phyloP scores from a whole-genome alignment of 768 basidiomycete genomes.

The Boletales sp. region DNA sequence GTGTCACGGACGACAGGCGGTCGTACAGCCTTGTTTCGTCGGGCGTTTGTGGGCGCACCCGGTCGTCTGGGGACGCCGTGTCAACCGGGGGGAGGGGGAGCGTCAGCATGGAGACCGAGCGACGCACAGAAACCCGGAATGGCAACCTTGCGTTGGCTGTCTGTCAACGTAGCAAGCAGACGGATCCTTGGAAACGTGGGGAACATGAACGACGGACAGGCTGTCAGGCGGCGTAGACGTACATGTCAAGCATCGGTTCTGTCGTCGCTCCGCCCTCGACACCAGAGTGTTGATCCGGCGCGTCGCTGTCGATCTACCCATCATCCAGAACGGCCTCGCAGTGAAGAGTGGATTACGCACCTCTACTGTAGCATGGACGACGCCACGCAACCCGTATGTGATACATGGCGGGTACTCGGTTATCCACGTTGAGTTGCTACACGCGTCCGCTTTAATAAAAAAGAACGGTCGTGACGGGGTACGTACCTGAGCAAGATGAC shows the following conservation, averaged over 20 bases:
- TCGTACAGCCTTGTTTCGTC: slow-evolving; percentile 69
- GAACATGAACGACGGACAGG: background rate
- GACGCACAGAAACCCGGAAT: slow-evolving; percentile 83
- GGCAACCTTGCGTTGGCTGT: slow-evolving; percentile 53
- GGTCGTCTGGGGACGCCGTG: slow-evolving; percentile 53
- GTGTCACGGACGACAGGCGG: slow-evolving; percentile 64
- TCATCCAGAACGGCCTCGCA: background rate
- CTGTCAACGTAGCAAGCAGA: slow-evolving; percentile 67
- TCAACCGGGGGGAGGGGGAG: background rate
- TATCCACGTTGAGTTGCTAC: slow-evolving; percentile 95
- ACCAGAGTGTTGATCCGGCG: slow-evolving; percentile 89
- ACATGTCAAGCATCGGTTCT: slow-evolving; percentile 97
- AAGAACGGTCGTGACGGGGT: background rate
- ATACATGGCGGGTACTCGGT: slow-evolving; percentile 89
- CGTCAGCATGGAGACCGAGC: background rate
- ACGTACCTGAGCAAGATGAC: slow-evolving; percentile 80
- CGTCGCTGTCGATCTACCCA: slow-evolving; percentile 59
- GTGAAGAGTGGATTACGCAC: slow-evolving; percentile 32
- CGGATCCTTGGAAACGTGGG: slow-evolving; percentile 52
- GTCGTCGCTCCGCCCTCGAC: slow-evolving; percentile 84
- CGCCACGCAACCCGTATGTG: slow-evolving; percentile 92
- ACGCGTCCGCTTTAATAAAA: too few relatives aligned
- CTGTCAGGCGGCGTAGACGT: slow-evolving; percentile 13
- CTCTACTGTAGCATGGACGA: slow-evolving; percentile 82
- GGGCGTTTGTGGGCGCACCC: slow-evolving; percentile 64